Evolutionary conservation across 805 yeast genomes (phyloP).

Genomic region (Yarrowia sp.): DNA sequence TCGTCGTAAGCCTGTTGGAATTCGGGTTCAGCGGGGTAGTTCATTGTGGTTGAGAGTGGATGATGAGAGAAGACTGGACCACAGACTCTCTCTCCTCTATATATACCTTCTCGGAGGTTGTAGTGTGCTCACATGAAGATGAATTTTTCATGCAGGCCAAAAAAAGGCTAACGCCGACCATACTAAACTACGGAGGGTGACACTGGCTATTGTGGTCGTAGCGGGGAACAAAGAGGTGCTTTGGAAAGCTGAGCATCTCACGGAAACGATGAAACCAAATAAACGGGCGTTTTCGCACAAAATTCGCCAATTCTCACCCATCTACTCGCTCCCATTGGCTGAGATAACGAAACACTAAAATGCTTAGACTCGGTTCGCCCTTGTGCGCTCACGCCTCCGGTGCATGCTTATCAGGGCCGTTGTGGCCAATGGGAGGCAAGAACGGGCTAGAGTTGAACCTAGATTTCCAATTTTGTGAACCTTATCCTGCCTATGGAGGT

Average conservation of each 20-base stretch:
- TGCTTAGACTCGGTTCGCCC: conserved; percentile 11
- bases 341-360: conserved; percentile 36
- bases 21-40: conserved; percentile 94
- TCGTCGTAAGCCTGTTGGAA: conserved; percentile 98
- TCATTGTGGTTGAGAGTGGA: conserved; percentile 55
- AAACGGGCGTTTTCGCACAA: no score
- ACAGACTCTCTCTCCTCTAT: conserved; percentile 22
- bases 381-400: conserved; percentile 36
- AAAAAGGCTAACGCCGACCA: background rate
- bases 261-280: no score
- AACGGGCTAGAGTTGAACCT: conserved; percentile 22
- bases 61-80: conserved; percentile 4
- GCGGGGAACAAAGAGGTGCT: background rate
- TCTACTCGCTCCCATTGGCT: conserved; percentile 28
- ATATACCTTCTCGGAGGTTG: conserved; percentile 34
- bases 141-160: conserved; percentile 35
- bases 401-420: conserved; percentile 38
- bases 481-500: background rate
- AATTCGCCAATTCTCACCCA: no score
- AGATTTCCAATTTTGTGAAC: conserved; percentile 29
- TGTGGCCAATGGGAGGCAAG: conserved; percentile 26
- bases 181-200: conserved; percentile 14
- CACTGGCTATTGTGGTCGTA: conserved; percentile 16
- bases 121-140: conserved; percentile 35
- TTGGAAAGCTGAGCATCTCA: background rate